Base-by-base conservation (phyloP, 805 yeast species). In the Hanseniaspora osmophila region DNA sequence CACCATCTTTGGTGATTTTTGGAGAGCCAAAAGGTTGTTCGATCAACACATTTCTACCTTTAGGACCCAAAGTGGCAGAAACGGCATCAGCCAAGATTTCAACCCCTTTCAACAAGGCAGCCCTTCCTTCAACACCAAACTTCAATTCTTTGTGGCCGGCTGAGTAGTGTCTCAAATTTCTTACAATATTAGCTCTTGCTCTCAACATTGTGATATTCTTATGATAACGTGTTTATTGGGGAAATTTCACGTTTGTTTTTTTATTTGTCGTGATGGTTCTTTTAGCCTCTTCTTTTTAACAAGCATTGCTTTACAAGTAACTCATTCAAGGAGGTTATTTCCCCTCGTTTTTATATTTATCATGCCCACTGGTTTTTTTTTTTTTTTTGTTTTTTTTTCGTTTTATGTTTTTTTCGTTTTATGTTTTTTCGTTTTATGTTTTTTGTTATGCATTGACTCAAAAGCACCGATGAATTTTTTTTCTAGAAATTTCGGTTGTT, bases 1-100 rank as follows among this genome's bases (percentile, higher is more conserved):
- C 96, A 76, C 98, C 98, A 65, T 90, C 98, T 71, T 90, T 90
- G 67, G 98, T 90, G 74, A 90, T 90, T 73, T 90, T 90, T 57
- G 98, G 98, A 44, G 95, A 77, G 54, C 96, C 96, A 55, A 85
- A 92, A 51, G 85, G 82, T 70, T 92, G 98, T 70, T 90, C 97
- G 62, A 92, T 88, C 56, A 90, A 74, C 35, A 87, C 98, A 59
- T 87, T 90, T 68, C 98, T 81, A 60, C 98, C 98, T 66, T 88
- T 88, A 58, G 98, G 98, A 44, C 98, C 98, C 50, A 90, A 72
- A 35, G 98, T 92, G 44, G 94, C 94, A 33, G 95, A 80, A 43
- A 90, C 98, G 18, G 98, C 97, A 60, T 85, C 88, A 43, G 96
- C 96, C 55, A 90, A 76, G 44, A 86, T 80, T 61, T 87, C 92